These are phyloP conservation scores for Begonia loranthoides DNA, from an alignment of 306 rosid species.

Conservation along the genomic window DNA sequence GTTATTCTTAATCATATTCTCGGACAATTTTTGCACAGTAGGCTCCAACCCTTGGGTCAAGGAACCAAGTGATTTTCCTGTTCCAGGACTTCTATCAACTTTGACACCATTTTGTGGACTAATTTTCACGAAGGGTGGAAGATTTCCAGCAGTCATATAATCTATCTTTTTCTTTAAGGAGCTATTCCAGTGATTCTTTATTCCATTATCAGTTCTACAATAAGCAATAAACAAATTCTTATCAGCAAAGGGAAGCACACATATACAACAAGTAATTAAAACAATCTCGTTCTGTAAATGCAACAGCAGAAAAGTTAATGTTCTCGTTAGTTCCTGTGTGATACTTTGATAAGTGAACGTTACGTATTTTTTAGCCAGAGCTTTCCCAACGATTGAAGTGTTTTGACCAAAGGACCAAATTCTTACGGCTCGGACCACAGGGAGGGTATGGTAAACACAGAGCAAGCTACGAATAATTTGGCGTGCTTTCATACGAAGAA, in stretches of 20 bases:
- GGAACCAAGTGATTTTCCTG: slow-evolving; percentile 27
- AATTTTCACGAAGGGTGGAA: slow-evolving; percentile 66
- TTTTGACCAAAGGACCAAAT: too few relatives aligned
- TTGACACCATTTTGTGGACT: slow-evolving; percentile 38
- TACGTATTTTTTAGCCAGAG: too few relatives aligned
- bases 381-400: too few relatives aligned
- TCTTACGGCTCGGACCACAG: too few relatives aligned
- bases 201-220: slow-evolving; percentile 92
- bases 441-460: too few relatives aligned
- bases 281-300: background rate
- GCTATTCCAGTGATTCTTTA: slow-evolving; percentile 99
- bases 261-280: slow-evolving; percentile 1
- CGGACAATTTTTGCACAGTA: slow-evolving; percentile 58
- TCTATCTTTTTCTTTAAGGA: slow-evolving; percentile 92
- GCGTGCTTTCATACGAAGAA: too few relatives aligned
- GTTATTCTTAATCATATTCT: slow-evolving; percentile 35
- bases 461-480: too few relatives aligned
- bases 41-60: slow-evolving; percentile 48
- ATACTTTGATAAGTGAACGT: too few relatives aligned
- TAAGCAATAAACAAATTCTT: background rate
- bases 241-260: background rate
- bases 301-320: too few relatives aligned
- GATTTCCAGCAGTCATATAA: slow-evolving; percentile 73
- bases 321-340: too few relatives aligned
- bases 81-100: slow-evolving; percentile 38